A percentile compares a stretch with the other conserved stretches of the same genome.
These are phyloP conservation scores for Chaetomidium leptoderma DNA, from an alignment of 495 filamentous ascomycete species.

Conservation along the genomic window DNA sequence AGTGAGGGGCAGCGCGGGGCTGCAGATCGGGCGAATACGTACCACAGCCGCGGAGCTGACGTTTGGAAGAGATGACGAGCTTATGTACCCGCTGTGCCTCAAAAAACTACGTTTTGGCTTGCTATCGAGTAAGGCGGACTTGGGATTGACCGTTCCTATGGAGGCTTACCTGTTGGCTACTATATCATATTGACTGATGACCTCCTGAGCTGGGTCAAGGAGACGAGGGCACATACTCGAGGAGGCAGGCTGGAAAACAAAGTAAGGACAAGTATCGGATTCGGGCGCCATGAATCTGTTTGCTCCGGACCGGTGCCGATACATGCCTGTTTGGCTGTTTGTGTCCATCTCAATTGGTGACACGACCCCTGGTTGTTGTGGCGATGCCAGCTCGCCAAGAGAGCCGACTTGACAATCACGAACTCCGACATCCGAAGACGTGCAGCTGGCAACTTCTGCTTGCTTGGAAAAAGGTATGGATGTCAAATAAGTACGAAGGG, in stretches of 20 bases:
- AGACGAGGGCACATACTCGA: too few species aligned
- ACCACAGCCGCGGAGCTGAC: background rate
- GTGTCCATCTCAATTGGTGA: background rate
- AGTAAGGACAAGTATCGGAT: background rate
- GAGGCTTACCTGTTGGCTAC: background rate
- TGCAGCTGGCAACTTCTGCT: background rate
- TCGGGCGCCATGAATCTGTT: background rate
- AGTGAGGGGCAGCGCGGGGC: slow-evolving; percentile 9
- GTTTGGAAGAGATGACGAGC: background rate
- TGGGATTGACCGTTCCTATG: background rate
- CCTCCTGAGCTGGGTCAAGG: too few species aligned
- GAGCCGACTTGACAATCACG: background rate
- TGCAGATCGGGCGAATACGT: background rate
- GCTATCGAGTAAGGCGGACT: background rate
- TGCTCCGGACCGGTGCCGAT: background rate
- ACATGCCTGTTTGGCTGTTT: too few species aligned
- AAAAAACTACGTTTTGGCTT: background rate
- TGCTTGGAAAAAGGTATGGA: background rate
- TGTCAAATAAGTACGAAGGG: background rate
- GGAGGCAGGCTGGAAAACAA: background rate
- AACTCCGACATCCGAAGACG: background rate
- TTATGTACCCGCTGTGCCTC: background rate
- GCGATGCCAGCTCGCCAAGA: background rate
- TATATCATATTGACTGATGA: background rate
- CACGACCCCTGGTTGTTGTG: background rate